Evolutionary conservation across 225 moss, liverwort and hornwort genomes (phyloP), one percentile per base, ranked within the genome.

Genomic region (Pleurozium schreberi): DNA sequence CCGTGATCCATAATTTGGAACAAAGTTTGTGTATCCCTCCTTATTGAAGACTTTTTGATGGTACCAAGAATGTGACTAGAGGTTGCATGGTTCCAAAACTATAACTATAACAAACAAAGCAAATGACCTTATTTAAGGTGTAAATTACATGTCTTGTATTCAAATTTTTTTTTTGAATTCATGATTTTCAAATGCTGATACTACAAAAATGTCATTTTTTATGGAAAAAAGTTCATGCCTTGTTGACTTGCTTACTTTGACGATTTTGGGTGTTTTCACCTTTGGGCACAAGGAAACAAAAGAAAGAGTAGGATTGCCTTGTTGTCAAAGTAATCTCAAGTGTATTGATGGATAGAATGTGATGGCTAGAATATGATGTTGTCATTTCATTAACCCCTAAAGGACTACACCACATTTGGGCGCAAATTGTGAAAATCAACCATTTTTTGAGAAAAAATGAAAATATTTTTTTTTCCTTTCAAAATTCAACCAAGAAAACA

Each of bases 201-300:
- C 30, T 18, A 45, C 0, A 2, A 17, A 45, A 18, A 73, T 23
- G 3, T 1, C 0, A 9, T 3, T 25, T 23, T 7, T 27, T 17
- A 3, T 42, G 40, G 26, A 43, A 9, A 45, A 28, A 73, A 1
- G 18, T 19, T 47, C 6, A 4, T 18, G 19, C 4, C 49, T 12
- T 30, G 0, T 1, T 74, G 0, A 31, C 7, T 31, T 31, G 19
- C 7, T 49, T 75, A n/a, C 4, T 43, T 27, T 27, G 15, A 71
- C 2, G 1, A 30, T 30, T 45, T 45, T 10, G 2, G 2, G 0
- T 47, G 18, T 47, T 45, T 28, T 30, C 73, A 73, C 16, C 8
- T 40, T 18, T 3, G 0, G 30, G 2, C 6, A 20, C 3, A 34
- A 34, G 1, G 3, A 14, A 75, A 34, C 3, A 13, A 50, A 13